Evolutionary conservation across 2,329 filamentous ascomycete species (phyloP), one percentile per base, ranked within the genome.

Genomic region (Aspergillus bombycis): DNA sequence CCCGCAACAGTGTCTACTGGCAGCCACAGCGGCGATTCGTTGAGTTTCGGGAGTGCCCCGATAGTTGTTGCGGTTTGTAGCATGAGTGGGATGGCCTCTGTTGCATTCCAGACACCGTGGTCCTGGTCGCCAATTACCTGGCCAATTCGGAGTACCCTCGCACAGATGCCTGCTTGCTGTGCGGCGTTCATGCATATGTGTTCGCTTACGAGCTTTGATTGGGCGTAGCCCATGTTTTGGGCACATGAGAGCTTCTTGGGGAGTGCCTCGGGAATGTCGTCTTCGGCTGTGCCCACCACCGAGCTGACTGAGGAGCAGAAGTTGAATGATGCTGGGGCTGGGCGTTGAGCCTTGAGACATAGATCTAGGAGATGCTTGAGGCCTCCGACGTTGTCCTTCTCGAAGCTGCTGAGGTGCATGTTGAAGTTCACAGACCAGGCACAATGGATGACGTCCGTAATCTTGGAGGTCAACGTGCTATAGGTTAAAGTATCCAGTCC

Each of bases 361-460:
- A 81, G 69, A 57, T 77, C 69, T 46, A 80, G 74, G 14, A 78
- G 68, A 65, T 87, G 81, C 11, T 74, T 75, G 12, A 86, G 74
- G 32, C 80, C 83, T 4, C 78, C 75, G 36, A 89, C 82, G 66
- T 84, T 83, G 65, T 85, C 82, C 45, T 79, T 79, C 55, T 81
- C 81, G 68, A 89, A 90, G 63, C 82, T 85, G 45, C 75, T 75
- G 1, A 90, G 77, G 4, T 82, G 81, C 59, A 87, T 78, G 30
- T 82, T 84, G 77, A 90, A 90, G 74, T 90, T 89, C 21, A 90
- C 88, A 2, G 84, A 81, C 88, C 88, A 90, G 23, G 87, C 87
- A 9, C 87, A 80, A 71, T 90, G 88, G 60, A 91, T 82, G 21
- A 92, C 79, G 2, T 82, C 73, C 1, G 83, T 85, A 1, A 80